These are phyloP conservation scores for Kodamaea plutei DNA, from an alignment of 1,139 yeast genomes.

Conservation along the genomic window DNA sequence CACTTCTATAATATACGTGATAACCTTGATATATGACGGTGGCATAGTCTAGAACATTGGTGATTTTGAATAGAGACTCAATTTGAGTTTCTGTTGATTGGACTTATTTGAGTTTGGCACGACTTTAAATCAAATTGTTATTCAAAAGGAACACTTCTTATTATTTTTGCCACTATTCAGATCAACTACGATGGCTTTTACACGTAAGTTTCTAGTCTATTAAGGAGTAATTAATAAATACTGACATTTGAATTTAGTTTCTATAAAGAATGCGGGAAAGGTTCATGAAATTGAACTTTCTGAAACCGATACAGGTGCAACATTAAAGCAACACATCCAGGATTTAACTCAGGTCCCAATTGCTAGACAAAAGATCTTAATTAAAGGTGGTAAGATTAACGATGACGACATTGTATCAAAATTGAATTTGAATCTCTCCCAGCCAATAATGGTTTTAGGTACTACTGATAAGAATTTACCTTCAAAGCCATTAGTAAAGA, in stretches of 20 bases:
- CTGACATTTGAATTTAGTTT: conserved; percentile 29
- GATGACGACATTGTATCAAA: conserved; percentile 55
- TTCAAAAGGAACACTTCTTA: no score
- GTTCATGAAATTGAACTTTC: conserved; percentile 64
- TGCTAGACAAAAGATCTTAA: conserved; percentile 82
- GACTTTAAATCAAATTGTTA: no score
- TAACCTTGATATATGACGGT: no score
- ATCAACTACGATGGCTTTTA: conserved; percentile 6
- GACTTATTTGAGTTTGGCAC: no score
- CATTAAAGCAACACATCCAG: conserved; percentile 67
- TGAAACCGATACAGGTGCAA: conserved; percentile 55
- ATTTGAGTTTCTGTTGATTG: no score
- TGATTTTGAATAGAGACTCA: no score
- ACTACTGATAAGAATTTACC: conserved; percentile 74
- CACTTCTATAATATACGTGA: no score
- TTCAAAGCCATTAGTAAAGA: conserved; percentile 51
- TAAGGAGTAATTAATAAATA: conserved; percentile 4
- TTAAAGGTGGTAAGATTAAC: conserved; percentile 82
- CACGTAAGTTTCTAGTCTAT: conserved; percentile 8
- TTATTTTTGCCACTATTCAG: conserved; percentile 7
- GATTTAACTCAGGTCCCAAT: conserved; percentile 77
- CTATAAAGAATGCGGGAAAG: conserved; percentile 84
- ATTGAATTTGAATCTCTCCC: conserved; percentile 58
- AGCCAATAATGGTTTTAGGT: conserved; percentile 84
- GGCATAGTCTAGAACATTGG: no score